Base-by-base conservation (phyloP, 352 stramenopile genomes). In the Discostella stelligera region DNA sequence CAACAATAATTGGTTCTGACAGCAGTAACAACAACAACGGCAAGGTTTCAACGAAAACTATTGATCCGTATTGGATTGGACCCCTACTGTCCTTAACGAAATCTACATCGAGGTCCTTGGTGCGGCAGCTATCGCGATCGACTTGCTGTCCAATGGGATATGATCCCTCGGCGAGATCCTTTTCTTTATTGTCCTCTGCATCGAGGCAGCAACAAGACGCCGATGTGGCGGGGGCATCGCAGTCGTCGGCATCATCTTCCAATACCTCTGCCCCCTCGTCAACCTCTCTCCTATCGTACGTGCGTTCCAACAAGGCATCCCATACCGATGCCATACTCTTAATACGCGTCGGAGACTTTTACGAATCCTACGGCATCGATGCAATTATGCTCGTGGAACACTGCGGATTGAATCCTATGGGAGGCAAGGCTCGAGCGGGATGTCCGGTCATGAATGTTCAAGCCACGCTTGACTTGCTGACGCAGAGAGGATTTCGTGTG, bases 301-400 rank as follows among this genome's bases (percentile, higher is more conserved):
- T 86, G 30, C 74, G 82, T 39, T 48, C 80, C 23, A 72, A 90
- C 78, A 92, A 92, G 60, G n/a, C 49, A 20, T 13, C 67, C 65
- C 64, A 77, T 41, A 68, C 76, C n/a, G 62, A 89, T 21, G 67
- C 56, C 23, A 82, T 96, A 10, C 55, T 95, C 4, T 73, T 96
- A 6, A 80, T 89, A 16, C 71, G 89, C 37, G 91, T 94, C 16
- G 92, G 91, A 21, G 91, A 96, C 69, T 96, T 96, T 80, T 96
- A 95, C 67, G 93, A 96, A 85, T 90, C 89, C 3, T 96, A 89
- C 73, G 93, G 93, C 27, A 59, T 95, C 0, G 93, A 96, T 86
- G 90, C 92, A 0, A 74, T 96, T 32, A 66, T 96, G 66, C 74
- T 96, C 8, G 85, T 96, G 14, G 89, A 95, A 70, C 88, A 95